These are phyloP conservation scores for Monosporozyma unispora DNA, from an alignment of 805 yeast species.

Conservation along the genomic window DNA sequence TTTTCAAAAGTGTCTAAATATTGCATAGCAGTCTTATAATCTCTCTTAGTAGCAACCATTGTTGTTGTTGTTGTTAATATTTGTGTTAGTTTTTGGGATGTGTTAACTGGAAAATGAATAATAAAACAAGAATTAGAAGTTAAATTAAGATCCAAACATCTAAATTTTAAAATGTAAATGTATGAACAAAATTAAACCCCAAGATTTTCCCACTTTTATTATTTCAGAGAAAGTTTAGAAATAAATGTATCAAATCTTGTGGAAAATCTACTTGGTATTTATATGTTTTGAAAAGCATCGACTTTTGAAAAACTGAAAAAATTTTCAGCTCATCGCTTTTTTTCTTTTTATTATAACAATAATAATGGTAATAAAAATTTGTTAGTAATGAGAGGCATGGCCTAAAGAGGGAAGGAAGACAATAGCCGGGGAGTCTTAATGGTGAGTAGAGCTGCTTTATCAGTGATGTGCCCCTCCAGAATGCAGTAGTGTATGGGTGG, in stretches of 20 bases:
- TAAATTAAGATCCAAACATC: not conserved
- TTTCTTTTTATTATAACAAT: not conserved
- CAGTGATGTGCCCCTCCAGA: too few species aligned
- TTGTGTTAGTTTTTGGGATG: not conserved
- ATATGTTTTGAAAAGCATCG: not conserved
- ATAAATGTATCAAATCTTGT: not conserved
- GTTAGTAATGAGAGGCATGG: not conserved
- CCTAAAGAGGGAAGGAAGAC: too few species aligned
- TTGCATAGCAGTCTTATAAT: slow-evolving; percentile 55
- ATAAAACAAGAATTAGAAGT: not conserved
- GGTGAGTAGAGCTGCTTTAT: too few species aligned
- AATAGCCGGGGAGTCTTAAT: too few species aligned
- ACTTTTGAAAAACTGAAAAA: not conserved
- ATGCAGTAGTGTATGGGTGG: too few species aligned
- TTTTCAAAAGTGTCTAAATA: slow-evolving; percentile 53
- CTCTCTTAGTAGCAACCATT: slow-evolving; percentile 26
- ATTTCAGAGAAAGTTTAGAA: not conserved
- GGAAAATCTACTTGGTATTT: not conserved
- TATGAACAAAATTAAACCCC: slow-evolving; percentile 1
- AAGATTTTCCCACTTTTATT: slow-evolving; percentile 1
- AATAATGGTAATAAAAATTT: not conserved
- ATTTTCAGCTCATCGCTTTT: not conserved
- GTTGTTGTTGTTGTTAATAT: not conserved
- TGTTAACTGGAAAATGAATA: not conserved
- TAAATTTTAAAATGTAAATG: not conserved